Conservation (phyloP, 2,329 filamentous ascomycete genomes). For the Fusarium mexicanum region DNA sequence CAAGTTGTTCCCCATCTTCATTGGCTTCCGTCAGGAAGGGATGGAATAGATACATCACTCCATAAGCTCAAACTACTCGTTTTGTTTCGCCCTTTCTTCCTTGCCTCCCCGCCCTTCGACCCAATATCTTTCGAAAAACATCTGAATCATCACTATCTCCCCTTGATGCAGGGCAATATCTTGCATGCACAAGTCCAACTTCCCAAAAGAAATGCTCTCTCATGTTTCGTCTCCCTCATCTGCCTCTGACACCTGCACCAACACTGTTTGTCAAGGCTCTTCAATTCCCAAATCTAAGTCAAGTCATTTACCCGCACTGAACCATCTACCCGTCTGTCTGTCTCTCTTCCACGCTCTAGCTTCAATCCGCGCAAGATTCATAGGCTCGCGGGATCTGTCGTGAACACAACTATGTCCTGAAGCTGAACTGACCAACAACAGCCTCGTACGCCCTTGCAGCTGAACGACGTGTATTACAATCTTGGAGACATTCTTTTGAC, state of each 20-base stretch:
- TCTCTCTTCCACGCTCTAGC: constrained; percentile 30
- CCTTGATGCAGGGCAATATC: constrained; percentile 46
- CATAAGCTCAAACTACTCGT: constrained; percentile 33
- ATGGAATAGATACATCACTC: constrained; percentile 36
- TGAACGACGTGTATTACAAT: constrained; percentile 13
- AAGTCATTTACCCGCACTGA: constrained; percentile 37
- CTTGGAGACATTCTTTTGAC: constrained; percentile 25
- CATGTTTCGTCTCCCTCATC: constrained; percentile 43
- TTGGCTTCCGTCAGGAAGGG: constrained; percentile 35
- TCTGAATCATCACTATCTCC: constrained; percentile 41
- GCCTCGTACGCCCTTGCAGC: constrained; percentile 34
- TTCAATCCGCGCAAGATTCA: constrained; percentile 15
- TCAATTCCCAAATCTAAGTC: constrained; percentile 43
- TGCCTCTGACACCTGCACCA: constrained; percentile 37
- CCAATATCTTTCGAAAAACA: constrained; percentile 24
- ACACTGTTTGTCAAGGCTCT: constrained; percentile 42
- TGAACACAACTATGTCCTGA: constrained; percentile 17
- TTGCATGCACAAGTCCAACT: constrained; percentile 46
- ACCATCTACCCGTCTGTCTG: constrained; percentile 34
- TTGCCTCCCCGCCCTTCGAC: constrained; percentile 34
- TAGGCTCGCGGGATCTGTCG: constrained; percentile 15
- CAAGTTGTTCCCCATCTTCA: constrained; percentile 13
- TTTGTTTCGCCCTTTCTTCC: constrained; percentile 31
- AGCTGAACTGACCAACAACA: constrained; percentile 38
- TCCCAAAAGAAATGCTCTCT: constrained; percentile 49